Evolutionary conservation across 169 alveolate genomes (phyloP), one percentile per base, ranked within the genome.

Genomic region (Cryptosporidium ryanae): DNA sequence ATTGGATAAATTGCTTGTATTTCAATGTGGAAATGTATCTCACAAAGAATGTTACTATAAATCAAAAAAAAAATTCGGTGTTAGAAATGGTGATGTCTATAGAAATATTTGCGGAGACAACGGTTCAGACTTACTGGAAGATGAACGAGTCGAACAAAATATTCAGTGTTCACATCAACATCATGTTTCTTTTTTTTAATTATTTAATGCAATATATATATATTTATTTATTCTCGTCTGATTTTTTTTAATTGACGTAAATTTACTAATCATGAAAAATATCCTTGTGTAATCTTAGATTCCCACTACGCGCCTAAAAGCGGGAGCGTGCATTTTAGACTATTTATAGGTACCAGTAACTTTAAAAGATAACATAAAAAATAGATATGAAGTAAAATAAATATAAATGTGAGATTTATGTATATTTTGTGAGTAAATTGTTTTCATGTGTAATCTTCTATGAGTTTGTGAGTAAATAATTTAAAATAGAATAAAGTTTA

Each of bases 1-100:
- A 21, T 17, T 32, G 13, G 71, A 76, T 4, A 18, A 46, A 21
- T 27, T 76, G 10, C 46, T 43, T 25, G 64, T 76, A 46, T 76
- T 76, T 59, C 31, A 32, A 3, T 76, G 87, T n/a, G 87, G 87
- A 59, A 61, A 61, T 61, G 64, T 76, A 17, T 76, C 59, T 25
- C 87, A 76, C 46, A 76, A 59, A 44, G 17, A 29, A 23, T 76
- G 87, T 44, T 76, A 38, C n/a, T 43, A 43, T 12, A 59, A 76
- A 2, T 6, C 43, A 0, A 31, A 61, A 7, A 13, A 27, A 17
- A 31, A 43, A 17, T 59, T 55, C 13, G 71, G 71, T 10, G 2
- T n/a, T 0, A 17, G 48, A 12, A 76, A 34, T 12, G 23, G 34
- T 17, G 46, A 44, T 10, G 27, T 18, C 8, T 50, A 43, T 32